Evolutionary conservation across 2,329 filamentous ascomycete genomes (phyloP), one percentile per base, ranked within the genome.

Genomic region (Fusarium subtropicale): DNA sequence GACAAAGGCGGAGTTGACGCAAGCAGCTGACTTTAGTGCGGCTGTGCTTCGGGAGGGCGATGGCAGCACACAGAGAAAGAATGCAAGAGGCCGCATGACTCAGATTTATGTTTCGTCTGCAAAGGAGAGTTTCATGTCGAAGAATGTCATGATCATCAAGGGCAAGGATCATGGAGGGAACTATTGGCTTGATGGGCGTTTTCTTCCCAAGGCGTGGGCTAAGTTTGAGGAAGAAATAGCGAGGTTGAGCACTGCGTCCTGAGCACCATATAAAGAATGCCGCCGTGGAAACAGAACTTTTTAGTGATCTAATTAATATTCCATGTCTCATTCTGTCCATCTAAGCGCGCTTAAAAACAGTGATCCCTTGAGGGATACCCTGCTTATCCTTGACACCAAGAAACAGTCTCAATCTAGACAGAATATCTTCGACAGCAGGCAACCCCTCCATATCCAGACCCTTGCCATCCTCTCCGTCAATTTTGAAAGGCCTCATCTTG

Each of bases 381-480:
- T 51, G 33, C 10, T n/a, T 38, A 16, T 51, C 48, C 4, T 51
- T n/a, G 0, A 51, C 48, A 2, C 47, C 42, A 2, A 65, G 31
- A 3, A 65, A 60, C 2, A 65, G 5, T 0, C 18, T 65, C 1
- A 65, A 1, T 13, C 42, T 54, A 0, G 62, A 34, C 13, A 65
- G 1, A 1, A 65, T 48, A 24, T 65, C 62, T 5, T 42, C 38
- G 22, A 65, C 39, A 0, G 54, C 54, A 0, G 62, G 46, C 0
- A 65, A 13, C 1, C 20, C 22, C 7, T 60, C 62, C 54, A 65
- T 6, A 13, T 65, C 60, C 5, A 65, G 11, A 0, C 60, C 62
- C 1, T 54, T 65, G 1, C 3, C 28, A 26, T 24, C n/a, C 4
- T 45, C 22, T 1, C 41, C 42, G 2, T 45, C 31, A 7, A 48